A percentile compares a stretch with the other conserved stretches of the same genome.
phyloP scores from a whole-genome alignment of 2,329 filamentous ascomycete species.

The Zasmidium cellare region DNA sequence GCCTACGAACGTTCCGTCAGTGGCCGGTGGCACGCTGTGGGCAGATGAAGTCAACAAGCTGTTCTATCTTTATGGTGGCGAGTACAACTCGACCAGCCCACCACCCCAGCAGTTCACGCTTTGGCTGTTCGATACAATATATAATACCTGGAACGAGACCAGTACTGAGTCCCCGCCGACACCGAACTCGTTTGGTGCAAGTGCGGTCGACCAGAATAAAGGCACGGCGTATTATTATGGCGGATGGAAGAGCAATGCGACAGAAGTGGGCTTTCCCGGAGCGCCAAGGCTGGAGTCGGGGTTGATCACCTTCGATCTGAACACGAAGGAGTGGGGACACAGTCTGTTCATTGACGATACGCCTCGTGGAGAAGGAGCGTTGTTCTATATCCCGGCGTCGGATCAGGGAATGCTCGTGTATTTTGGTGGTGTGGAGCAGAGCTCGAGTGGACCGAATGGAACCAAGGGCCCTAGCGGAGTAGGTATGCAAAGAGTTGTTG shows the following conservation, averaged over 20 bases:
- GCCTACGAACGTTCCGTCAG: constrained; percentile 57
- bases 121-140: constrained; percentile 59
- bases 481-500: not conserved
- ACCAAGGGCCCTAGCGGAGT: not conserved
- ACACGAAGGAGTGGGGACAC: constrained; percentile 54
- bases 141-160: constrained; percentile 57
- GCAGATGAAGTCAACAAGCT: constrained; percentile 62
- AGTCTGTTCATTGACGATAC: constrained; percentile 46
- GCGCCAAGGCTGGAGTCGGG: constrained; percentile 48
- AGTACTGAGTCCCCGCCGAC: constrained; percentile 44
- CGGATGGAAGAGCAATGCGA: constrained; percentile 60
- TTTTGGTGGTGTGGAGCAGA: constrained; percentile 60
- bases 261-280: constrained; percentile 54
- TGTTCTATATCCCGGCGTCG: constrained; percentile 62
- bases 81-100: constrained; percentile 48
- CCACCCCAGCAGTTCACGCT: constrained; percentile 47
- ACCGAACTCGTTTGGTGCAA: constrained; percentile 52
- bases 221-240: constrained; percentile 56
- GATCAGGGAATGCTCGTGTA: constrained; percentile 62
- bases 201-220: constrained; percentile 47
- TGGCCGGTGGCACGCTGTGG: constrained; percentile 56
- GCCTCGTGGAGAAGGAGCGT: constrained; percentile 59
- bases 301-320: constrained; percentile 60
- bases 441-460: constrained; percentile 42
- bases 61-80: constrained; percentile 64